Conservation (phyloP, 345 rosid genomes). For the Citrus reticulata region DNA sequence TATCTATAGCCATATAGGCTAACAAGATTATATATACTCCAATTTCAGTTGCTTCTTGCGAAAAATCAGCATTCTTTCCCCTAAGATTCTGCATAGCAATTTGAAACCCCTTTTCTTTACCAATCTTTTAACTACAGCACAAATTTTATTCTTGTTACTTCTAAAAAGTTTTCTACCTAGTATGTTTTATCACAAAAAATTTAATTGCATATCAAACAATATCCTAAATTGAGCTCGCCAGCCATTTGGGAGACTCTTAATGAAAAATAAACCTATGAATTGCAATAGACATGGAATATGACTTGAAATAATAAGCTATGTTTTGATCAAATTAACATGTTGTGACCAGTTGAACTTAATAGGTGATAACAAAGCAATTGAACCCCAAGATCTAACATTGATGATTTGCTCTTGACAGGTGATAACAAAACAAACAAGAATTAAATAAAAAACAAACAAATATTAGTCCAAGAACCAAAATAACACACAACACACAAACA, state of each 20-base stretch:
- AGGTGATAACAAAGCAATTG: too few species aligned
- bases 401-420: too few species aligned
- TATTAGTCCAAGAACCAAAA: too few species aligned
- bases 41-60: constrained; percentile 48
- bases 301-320: constrained; percentile 16
- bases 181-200: background rate
- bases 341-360: too few species aligned
- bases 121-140: constrained; percentile 36
- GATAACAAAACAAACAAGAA: too few species aligned
- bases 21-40: constrained; percentile 9
- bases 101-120: constrained; percentile 42
- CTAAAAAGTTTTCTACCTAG: background rate
- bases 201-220: background rate
- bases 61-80: constrained; percentile 46
- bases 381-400: too few species aligned
- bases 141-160: background rate
- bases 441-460: too few species aligned
- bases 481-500: too few species aligned
- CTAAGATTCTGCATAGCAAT: constrained; percentile 37
- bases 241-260: constrained; percentile 56
- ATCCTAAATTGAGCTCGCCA: constrained; percentile 24
- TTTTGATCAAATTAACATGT: background rate
- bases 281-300: constrained; percentile 29
- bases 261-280: constrained; percentile 24
- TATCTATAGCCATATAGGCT: too few species aligned